A percentile compares a stretch with the other conserved stretches of the same genome.
Conservation (phyloP, 108 stramenopile species). For the Skeletonema menzelii region DNA sequence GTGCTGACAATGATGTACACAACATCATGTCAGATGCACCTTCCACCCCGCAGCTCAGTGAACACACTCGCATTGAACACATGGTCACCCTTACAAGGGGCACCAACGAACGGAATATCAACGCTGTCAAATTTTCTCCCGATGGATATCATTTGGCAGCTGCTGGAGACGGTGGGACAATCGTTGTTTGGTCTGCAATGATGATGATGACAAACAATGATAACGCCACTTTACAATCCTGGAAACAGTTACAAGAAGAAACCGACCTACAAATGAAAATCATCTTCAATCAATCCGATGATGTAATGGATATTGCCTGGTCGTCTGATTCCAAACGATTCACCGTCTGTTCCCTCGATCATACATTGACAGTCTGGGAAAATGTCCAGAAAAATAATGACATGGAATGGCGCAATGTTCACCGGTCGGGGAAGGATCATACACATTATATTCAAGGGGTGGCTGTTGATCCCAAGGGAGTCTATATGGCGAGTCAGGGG, state of each 20-base stretch:
- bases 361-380: slow-evolving; percentile 60
- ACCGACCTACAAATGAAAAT: slow-evolving; percentile 63
- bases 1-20: not conserved
- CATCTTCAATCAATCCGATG: slow-evolving; percentile 62
- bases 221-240: slow-evolving; percentile 51
- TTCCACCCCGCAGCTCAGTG: slow-evolving; percentile 11
- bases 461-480: slow-evolving; percentile 81
- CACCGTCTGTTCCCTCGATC: slow-evolving; percentile 74
- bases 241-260: slow-evolving; percentile 51
- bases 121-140: slow-evolving; percentile 77
- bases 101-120: slow-evolving; percentile 63
- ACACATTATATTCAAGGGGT: slow-evolving; percentile 89
- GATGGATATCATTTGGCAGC: slow-evolving; percentile 85
- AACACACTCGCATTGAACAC: slow-evolving; percentile 58
- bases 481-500: slow-evolving; percentile 84
- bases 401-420: slow-evolving; percentile 57
- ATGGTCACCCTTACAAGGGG: slow-evolving; percentile 60
- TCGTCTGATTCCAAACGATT: slow-evolving; percentile 71
- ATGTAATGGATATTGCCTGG: slow-evolving; percentile 80
- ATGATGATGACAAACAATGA: slow-evolving; percentile 11
- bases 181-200: slow-evolving; percentile 56
- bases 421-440: slow-evolving; percentile 72
- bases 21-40: not conserved
- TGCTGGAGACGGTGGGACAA: slow-evolving; percentile 83
- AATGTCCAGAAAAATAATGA: not conserved